Evolutionary conservation across 352 stramenopile genomes (phyloP).

Genomic region (Phytopythium montanum): DNA sequence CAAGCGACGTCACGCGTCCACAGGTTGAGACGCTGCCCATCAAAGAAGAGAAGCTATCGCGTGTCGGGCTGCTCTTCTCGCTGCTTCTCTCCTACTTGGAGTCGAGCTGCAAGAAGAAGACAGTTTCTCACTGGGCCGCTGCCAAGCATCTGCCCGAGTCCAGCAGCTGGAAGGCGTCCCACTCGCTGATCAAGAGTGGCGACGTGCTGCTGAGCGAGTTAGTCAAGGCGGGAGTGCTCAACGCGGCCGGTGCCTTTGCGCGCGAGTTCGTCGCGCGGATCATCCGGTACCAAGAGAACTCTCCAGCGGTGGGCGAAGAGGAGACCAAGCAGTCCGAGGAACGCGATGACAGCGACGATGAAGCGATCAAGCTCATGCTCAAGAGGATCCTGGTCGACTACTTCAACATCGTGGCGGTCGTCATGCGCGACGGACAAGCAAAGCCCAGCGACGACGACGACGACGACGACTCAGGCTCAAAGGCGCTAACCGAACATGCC

Average conservation of each 20-base stretch:
- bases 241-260: neutral
- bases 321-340: neutral
- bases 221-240: neutral
- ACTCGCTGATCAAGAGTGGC: neutral
- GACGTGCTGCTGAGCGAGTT: neutral
- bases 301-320: neutral
- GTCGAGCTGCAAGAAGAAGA: slow-evolving; percentile 6
- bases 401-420: slow-evolving; percentile 12
- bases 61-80: slow-evolving; percentile 1
- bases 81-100: slow-evolving; percentile 1
- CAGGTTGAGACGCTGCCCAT: slow-evolving; percentile 5
- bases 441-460: slow-evolving; percentile 1
- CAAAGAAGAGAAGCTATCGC: slow-evolving; percentile 5
- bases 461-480: neutral
- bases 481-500: slow-evolving; percentile 11
- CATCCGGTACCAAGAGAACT: neutral
- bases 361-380: neutral
- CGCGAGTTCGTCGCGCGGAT: slow-evolving; percentile 1
- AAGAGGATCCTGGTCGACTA: slow-evolving; percentile 16
- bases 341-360: neutral
- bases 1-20: too few relatives aligned
- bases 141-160: neutral
- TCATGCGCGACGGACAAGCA: slow-evolving; percentile 9
- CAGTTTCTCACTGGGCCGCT: neutral
- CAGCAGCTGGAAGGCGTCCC: neutral